A percentile compares a stretch with the other conserved stretches of the same genome.
phyloP scores from a whole-genome alignment of 2,329 filamentous ascomycete genomes.

The Xylariaceae sp. region DNA sequence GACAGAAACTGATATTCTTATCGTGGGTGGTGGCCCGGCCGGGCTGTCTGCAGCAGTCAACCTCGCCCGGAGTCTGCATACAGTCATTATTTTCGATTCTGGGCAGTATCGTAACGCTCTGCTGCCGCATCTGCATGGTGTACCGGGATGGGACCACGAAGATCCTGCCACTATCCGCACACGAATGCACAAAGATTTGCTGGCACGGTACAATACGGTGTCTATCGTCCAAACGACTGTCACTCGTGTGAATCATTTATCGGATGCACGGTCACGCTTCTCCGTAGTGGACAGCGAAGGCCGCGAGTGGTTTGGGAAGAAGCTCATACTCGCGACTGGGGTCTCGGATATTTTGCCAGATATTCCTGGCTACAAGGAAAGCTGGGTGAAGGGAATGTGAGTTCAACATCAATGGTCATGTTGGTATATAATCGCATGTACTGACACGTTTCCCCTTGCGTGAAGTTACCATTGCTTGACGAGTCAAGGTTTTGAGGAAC shows the following conservation, averaged over 20 bases:
- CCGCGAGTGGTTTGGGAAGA: conserved; percentile 51
- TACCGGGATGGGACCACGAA: conserved; percentile 25
- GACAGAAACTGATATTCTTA: conserved; percentile 7
- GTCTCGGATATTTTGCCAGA: conserved; percentile 54
- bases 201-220: conserved; percentile 15
- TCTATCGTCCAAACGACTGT: conserved; percentile 2
- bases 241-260: conserved; percentile 28
- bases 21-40: conserved; percentile 13
- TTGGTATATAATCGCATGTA: too few species aligned
- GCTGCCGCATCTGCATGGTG: conserved; percentile 10
- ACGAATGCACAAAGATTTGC: neutral
- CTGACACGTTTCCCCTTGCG: too few species aligned
- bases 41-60: conserved; percentile 7
- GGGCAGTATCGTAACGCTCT: conserved; percentile 15
- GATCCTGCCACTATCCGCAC: conserved; percentile 13
- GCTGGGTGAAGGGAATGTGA: conserved; percentile 58
- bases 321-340: conserved; percentile 61
- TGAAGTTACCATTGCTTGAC: conserved; percentile 64
- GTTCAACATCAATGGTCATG: conserved; percentile 22
- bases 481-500: conserved; percentile 64
- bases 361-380: conserved; percentile 58
- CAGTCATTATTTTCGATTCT: conserved; percentile 17
- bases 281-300: conserved; percentile 49
- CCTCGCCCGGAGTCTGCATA: conserved; percentile 8
- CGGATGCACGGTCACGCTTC: too few species aligned